Base-by-base conservation (phyloP, 148 eudicot genomes). In the Rhododendron henanense region DNA sequence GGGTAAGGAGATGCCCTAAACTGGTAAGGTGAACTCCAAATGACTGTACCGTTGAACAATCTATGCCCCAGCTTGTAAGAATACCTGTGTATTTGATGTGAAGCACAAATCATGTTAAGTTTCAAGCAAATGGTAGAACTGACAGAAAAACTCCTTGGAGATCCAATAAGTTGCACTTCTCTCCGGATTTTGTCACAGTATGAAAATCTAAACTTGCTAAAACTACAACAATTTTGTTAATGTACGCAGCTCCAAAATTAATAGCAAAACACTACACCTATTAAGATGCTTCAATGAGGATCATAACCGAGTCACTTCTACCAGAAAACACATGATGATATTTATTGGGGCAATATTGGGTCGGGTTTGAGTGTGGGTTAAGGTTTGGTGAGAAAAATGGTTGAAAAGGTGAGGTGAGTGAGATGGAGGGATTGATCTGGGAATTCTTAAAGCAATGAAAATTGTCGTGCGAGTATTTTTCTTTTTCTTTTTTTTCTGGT, bases 1-100 rank as follows among this genome's bases (percentile, higher is more conserved):
- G 98, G 98, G 84, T 91, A 94, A 82, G 98, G 98, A 75, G 98
- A 94, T 53, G 95, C 91, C 89, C 74, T 92, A 85, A 95, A 95
- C 31, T 90, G 88, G 88, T 94, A 90, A 31, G n/a, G 45, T 37
- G 83, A 86, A 90, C 95, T 93, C 94, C 96, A 94, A 35, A 93
- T 63, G 85, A 87, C 89, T 23, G 93, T 86, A 3, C 92, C 94
- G 18, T 95, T 88, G 78, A 37, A 79, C 86, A 95, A 73, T 80
- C 78, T 90, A 87, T 95, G 96, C 78, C 96, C 98, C 67, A 95
- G 85, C 85, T 87, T 95, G 87, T 95, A 94, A 19, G 90, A 88
- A 85, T 94, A 95, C 81, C 98, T 95, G 93, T 86, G 90, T 33
- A 81, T 19, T 50, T 13, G 82, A 53, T 59, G 50, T 48, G 81